Evolutionary conservation across 352 stramenopile genomes (phyloP), one percentile per base, ranked within the genome.

Genomic region (Globisporangium barbulae): DNA sequence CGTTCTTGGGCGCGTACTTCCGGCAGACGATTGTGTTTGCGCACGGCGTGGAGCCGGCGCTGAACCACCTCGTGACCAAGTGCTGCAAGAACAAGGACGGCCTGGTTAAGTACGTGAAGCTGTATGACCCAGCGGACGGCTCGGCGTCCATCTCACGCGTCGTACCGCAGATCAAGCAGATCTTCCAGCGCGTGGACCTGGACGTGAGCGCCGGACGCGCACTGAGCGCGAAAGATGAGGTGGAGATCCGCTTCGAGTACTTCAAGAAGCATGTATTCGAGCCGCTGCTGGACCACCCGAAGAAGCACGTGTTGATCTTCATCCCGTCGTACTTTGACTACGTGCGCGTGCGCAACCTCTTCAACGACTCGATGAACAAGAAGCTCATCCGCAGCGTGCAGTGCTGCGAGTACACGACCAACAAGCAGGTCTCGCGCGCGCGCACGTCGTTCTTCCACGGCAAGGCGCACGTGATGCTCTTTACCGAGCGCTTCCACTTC

Each of bases 281-380:
- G 33, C 82, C 83, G 41, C 72, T 94, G 35, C 65, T 94, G 35
- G 81, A 88, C 57, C 73, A 78, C 45, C 81, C 85, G 25, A 72
- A 77, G 17, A 89, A 89, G 53, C 81, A 89, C 56, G 84, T 90
- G 59, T 69, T 94, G 45, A 82, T 94, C 42, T 88, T 94, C 61
- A 78, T 94, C 52, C 85, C 85, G 33, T 94, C 85, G 2, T 94
- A 94, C 60, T 89, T 92, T 53, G 85, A 94, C 70, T 94, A 91
- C 64, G 85, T 94, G n/a, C 85, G 85, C 28, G 74, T 94, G n/a
- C 85, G 85, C 53, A 94, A 94, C 65, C 49, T 94, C 25, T 94
- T 94, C 65, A 73, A 87, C 39, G 82, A 91, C 13, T 71, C 62
- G 8, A 83, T 84, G 78, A 85, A 90, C 69, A 73, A 86, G 62